phyloP scores from a whole-genome alignment of 2,329 filamentous ascomycete genomes.

The Coniochaeta ligniaria region DNA sequence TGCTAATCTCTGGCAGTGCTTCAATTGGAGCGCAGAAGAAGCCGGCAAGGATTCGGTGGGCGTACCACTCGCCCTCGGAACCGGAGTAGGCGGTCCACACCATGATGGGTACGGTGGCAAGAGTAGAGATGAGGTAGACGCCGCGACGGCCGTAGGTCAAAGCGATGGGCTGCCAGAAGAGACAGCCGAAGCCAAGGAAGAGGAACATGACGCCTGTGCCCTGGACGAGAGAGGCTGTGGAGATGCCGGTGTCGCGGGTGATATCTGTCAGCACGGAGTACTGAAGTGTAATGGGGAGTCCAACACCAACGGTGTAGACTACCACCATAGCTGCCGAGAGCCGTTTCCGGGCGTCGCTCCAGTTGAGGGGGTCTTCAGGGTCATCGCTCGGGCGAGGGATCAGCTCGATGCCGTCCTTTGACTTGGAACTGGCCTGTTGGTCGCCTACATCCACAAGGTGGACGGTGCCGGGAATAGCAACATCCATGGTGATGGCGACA shows the following conservation, averaged over 20 bases:
- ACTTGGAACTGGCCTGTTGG: slow-evolving; percentile 15
- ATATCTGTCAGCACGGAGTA: slow-evolving; percentile 43
- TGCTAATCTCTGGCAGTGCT: slow-evolving; percentile 32
- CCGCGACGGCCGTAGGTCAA: slow-evolving; percentile 31
- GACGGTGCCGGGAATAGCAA: slow-evolving; percentile 18
- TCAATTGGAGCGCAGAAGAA: slow-evolving; percentile 38
- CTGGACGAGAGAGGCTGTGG: slow-evolving; percentile 33
- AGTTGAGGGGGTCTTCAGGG: slow-evolving; percentile 29
- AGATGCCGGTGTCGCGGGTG: slow-evolving; percentile 35
- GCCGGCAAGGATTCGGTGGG: slow-evolving; percentile 33
- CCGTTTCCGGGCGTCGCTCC: slow-evolving; percentile 21
- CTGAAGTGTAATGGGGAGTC: slow-evolving; percentile 39
- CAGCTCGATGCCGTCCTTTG: slow-evolving; percentile 19
- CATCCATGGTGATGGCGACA: neutral
- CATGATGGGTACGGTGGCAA: slow-evolving; percentile 22
- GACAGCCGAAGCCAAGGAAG: slow-evolving; percentile 34
- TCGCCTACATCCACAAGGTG: slow-evolving; percentile 22
- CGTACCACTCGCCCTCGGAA: slow-evolving; percentile 35
- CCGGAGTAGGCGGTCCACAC: slow-evolving; percentile 29
- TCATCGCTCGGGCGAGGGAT: slow-evolving; percentile 22
- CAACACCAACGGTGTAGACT: slow-evolving; percentile 38
- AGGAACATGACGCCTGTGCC: slow-evolving; percentile 41
- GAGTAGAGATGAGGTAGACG: slow-evolving; percentile 15
- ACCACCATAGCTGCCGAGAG: slow-evolving; percentile 18
- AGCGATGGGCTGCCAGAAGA: slow-evolving; percentile 41